A percentile compares a stretch with the other conserved stretches of the same genome.
Conservation (phyloP, 2,329 filamentous ascomycete genomes). For the Tolypocladium tundrense region DNA sequence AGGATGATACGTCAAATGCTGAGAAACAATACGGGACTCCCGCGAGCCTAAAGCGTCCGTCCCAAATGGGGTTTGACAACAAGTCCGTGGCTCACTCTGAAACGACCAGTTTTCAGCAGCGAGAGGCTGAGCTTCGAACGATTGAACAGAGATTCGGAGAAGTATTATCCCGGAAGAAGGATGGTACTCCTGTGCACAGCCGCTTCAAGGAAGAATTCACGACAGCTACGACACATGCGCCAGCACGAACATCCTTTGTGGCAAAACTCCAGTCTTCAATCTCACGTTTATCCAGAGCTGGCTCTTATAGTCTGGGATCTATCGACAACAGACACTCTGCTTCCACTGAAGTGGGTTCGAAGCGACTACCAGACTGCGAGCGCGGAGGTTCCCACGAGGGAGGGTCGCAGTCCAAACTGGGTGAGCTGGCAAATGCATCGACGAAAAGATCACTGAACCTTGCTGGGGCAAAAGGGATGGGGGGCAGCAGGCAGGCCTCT, state of each 20-base stretch:
- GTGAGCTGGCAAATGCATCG: neutral
- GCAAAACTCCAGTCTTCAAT: constrained; percentile 24
- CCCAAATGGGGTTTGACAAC: neutral
- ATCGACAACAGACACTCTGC: neutral
- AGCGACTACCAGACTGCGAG: neutral
- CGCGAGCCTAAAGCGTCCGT: neutral
- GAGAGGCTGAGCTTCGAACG: constrained; percentile 26
- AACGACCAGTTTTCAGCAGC: constrained; percentile 25
- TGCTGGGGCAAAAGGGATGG: neutral
- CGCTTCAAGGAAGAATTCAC: constrained; percentile 31
- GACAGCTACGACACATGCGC: constrained; percentile 1
- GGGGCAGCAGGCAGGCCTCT: neutral
- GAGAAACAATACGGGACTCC: neutral
- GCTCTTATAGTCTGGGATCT: constrained; percentile 3
- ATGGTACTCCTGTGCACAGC: constrained; percentile 19
- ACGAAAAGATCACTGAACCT: neutral
- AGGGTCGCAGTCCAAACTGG: too few relatives aligned
- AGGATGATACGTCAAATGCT: constrained; percentile 7
- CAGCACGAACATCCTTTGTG: constrained; percentile 18
- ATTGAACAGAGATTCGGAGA: constrained; percentile 31
- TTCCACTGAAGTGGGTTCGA: neutral
- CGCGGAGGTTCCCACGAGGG: too few relatives aligned
- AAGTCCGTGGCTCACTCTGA: constrained; percentile 18
- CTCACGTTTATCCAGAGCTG: constrained; percentile 16
- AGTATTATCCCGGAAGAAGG: constrained; percentile 18